Evolutionary conservation across 129 eudicot genomes (phyloP).

Genomic region (Lactuca sativa): DNA sequence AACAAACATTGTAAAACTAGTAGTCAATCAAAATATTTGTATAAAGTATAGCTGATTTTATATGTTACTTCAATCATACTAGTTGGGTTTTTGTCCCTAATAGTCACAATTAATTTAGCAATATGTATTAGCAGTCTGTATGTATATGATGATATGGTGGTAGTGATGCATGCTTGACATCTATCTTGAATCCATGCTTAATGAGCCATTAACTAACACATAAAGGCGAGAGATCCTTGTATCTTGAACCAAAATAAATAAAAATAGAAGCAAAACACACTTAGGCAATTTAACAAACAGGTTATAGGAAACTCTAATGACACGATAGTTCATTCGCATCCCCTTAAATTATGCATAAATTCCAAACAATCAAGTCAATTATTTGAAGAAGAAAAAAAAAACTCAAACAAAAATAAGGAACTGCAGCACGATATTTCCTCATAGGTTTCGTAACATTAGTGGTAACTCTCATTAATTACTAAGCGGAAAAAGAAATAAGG

Average conservation of each 20-base stretch:
- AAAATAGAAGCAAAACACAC: neutral
- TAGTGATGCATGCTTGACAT: neutral
- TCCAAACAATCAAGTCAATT: neutral
- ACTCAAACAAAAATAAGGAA: neutral
- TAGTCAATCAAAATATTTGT: too few relatives aligned
- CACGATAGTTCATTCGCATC: neutral
- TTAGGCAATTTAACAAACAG: slow-evolving; percentile 13
- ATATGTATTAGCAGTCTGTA: neutral
- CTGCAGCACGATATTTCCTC: neutral
- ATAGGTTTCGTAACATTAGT: neutral
- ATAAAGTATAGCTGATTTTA: too few relatives aligned
- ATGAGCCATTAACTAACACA: neutral
- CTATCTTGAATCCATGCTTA: neutral
- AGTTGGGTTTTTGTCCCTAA: neutral
- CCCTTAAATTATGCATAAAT: neutral
- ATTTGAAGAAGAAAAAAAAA: neutral
- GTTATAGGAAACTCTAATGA: neutral
- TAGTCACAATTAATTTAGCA: neutral
- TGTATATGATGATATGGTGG: neutral
- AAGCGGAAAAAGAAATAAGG: neutral
- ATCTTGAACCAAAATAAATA: neutral
- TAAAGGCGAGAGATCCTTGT: neutral
- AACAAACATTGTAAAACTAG: too few relatives aligned
- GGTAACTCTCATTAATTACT: neutral
- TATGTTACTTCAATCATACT: too few relatives aligned